phyloP scores from a whole-genome alignment of 139 green algal genomes.

The Ettlia oleoabundans region DNA sequence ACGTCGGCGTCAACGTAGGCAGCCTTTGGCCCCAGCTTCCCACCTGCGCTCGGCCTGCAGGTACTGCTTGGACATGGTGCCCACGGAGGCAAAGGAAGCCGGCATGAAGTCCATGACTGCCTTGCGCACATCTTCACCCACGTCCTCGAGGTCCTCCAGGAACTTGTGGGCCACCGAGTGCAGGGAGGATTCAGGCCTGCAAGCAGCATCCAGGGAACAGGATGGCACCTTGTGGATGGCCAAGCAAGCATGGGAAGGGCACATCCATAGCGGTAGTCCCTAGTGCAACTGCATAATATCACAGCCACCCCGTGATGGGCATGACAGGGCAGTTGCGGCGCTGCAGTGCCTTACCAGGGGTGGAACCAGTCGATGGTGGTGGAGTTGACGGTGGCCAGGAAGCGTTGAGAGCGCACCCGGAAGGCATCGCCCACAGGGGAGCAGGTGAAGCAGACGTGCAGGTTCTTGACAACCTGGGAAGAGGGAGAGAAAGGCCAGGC shows the following conservation, averaged over 20 bases:
- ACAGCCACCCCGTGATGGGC: background rate
- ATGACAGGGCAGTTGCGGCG: too few relatives aligned
- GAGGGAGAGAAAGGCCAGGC: background rate
- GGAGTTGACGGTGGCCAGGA: constrained; percentile 88
- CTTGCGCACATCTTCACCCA: constrained; percentile 63
- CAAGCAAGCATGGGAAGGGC: background rate
- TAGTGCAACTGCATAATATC: too few relatives aligned
- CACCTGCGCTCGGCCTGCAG: constrained; percentile 47
- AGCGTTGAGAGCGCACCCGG: constrained; percentile 82
- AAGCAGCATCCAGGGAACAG: too few relatives aligned
- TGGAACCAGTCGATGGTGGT: constrained; percentile 93
- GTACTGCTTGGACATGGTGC: constrained; percentile 51
- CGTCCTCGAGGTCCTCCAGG: constrained; percentile 80
- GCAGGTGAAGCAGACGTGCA: constrained; percentile 89
- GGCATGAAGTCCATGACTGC: constrained; percentile 90
- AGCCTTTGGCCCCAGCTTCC: background rate
- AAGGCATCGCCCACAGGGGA: constrained; percentile 91
- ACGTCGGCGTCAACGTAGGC: background rate
- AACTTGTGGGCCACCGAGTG: constrained; percentile 85
- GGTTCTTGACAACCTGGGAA: constrained; percentile 66
- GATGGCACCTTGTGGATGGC: background rate
- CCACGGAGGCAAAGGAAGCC: constrained; percentile 83
- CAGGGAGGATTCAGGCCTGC: constrained; percentile 78
- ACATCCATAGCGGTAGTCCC: too few relatives aligned
- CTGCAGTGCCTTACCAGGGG: constrained; percentile 65